Conservation (phyloP, 78 protist species). For the Goniomonas avonlea region DNA sequence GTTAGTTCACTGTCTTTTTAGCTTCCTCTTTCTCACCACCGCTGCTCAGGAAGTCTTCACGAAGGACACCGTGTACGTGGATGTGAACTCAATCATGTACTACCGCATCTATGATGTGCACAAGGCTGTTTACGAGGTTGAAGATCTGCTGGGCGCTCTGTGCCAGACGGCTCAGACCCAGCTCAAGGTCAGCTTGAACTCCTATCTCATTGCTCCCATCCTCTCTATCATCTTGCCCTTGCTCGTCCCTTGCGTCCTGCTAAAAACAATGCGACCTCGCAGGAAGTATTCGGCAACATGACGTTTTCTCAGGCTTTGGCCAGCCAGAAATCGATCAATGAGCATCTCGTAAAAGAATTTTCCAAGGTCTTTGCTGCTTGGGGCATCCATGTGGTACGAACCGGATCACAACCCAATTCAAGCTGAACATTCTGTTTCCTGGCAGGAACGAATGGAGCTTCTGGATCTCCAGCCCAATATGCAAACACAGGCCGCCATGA, state of each 20-base stretch:
- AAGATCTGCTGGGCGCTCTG: constrained; percentile 2
- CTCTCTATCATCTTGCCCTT: no score
- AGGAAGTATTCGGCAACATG: constrained; percentile 33
- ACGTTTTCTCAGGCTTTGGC: constrained; percentile 13
- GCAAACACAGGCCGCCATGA: background rate
- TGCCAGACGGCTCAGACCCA: constrained; percentile 35
- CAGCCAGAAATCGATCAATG: constrained; percentile 15
- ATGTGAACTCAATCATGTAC: constrained; percentile 22
- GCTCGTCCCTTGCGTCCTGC: no score
- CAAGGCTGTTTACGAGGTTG: constrained; percentile 24
- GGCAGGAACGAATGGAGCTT: constrained; percentile 26
- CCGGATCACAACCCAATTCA: no score
- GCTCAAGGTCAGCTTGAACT: no score
- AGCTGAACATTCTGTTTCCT: no score
- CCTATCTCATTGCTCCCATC: no score
- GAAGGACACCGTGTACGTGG: constrained; percentile 14
- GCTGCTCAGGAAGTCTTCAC: constrained; percentile 34
- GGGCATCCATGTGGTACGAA: constrained; percentile 21
- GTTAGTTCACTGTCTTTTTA: no score
- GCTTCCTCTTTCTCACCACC: no score
- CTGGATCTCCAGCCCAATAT: constrained; percentile 3
- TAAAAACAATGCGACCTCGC: no score
- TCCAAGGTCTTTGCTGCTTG: background rate
- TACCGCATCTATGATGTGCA: constrained; percentile 1
- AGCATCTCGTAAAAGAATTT: constrained; percentile 2